These are phyloP conservation scores for Acaromyces ingoldii DNA, from an alignment of 1,284 basidiomycete genomes.

Conservation along the genomic window DNA sequence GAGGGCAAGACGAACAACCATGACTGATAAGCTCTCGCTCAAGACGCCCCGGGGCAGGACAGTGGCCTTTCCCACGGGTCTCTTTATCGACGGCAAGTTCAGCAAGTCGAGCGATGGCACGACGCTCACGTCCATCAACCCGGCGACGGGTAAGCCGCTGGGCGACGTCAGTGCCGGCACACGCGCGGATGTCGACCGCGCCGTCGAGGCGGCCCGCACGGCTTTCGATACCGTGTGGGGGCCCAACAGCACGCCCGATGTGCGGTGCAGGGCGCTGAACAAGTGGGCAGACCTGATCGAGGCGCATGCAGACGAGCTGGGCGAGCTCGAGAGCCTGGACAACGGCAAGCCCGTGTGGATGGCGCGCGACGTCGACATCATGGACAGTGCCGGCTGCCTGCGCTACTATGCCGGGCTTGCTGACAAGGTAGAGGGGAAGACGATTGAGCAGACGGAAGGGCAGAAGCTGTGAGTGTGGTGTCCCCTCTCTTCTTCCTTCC, in stretches of 20 bases:
- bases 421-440: conserved; percentile 12
- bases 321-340: conserved; percentile 16
- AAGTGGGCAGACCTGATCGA: conserved; percentile 23
- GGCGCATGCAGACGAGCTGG: conserved; percentile 12
- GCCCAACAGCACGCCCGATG: conserved; percentile 9
- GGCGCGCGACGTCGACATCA: conserved; percentile 10
- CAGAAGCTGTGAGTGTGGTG: too few species aligned
- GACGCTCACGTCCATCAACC: conserved; percentile 19
- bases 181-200: conserved; percentile 20
- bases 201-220: conserved; percentile 19
- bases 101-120: conserved; percentile 5
- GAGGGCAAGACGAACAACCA: too few species aligned
- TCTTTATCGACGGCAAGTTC: conserved; percentile 25
- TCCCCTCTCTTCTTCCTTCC: too few species aligned
- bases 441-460: conserved; percentile 9
- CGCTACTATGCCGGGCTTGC: conserved; percentile 12
- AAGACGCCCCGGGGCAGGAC: too few species aligned
- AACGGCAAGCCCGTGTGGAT: conserved; percentile 20
- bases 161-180: conserved; percentile 14
- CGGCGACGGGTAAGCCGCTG: conserved; percentile 23
- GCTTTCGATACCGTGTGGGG: conserved; percentile 19
- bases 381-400: conserved; percentile 8
- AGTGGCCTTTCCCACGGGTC: conserved; percentile 19
- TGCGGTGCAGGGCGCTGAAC: conserved; percentile 9
- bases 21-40: too few species aligned